Conservation (phyloP, 2,329 filamentous ascomycete species). For the Pseudocercospora cruenta region DNA sequence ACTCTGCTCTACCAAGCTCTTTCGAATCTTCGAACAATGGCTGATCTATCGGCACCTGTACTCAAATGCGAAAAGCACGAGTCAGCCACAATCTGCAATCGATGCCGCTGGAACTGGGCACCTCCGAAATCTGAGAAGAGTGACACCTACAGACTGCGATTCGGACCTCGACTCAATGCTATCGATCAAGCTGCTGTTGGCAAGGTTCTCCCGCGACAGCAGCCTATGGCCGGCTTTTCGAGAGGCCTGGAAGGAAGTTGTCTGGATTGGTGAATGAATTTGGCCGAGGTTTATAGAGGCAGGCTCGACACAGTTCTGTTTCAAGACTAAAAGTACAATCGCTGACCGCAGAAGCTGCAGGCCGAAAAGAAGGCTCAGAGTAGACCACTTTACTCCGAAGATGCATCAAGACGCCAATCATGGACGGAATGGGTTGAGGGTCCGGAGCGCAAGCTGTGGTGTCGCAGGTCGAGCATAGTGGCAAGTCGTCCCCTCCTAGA, state of each 20-base stretch:
- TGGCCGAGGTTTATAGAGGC: no score
- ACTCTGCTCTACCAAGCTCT: neutral
- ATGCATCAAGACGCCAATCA: no score
- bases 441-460: no score
- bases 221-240: slow-evolving; percentile 3
- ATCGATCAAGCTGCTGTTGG: slow-evolving; percentile 3
- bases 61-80: neutral
- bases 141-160: neutral
- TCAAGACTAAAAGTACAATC: no score
- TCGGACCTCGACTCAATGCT: neutral
- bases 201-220: neutral
- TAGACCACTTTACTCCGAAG: no score
- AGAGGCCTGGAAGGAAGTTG: neutral
- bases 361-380: no score
- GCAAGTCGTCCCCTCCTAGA: no score
- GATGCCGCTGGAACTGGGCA: slow-evolving; percentile 3
- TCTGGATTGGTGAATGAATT: neutral
- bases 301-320: no score
- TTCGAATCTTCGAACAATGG: neutral
- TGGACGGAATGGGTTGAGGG: no score
- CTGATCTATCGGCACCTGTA: neutral
- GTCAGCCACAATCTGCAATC: neutral
- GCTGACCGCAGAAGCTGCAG: no score
- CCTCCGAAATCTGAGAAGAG: neutral
- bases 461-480: no score